These are phyloP conservation scores for Euphrasia arctica DNA, from an alignment of 305 asterid species.

Conservation along the genomic window DNA sequence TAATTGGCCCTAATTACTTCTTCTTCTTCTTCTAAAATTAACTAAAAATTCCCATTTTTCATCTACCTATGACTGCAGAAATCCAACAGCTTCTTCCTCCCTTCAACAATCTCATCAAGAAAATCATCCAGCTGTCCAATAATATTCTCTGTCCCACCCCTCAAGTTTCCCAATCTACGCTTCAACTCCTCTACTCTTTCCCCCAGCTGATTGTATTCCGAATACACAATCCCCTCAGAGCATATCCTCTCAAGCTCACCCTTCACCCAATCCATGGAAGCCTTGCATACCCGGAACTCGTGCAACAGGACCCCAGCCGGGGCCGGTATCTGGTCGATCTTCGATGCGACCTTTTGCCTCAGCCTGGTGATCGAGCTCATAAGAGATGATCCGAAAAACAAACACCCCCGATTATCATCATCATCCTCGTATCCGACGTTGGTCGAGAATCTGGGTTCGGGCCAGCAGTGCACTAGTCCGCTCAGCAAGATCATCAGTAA, in stretches of 20 bases:
- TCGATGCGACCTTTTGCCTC: conserved; percentile 49
- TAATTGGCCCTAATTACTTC: background rate
- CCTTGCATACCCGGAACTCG: conserved; percentile 41
- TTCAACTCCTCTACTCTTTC: conserved; percentile 42
- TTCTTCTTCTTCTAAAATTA: no score
- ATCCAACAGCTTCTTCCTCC: conserved; percentile 74
- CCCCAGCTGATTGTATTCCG: conserved; percentile 35
- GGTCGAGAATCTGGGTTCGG: conserved; percentile 43
- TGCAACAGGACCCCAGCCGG: conserved; percentile 46
- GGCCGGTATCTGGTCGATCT: conserved; percentile 43
- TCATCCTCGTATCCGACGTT: conserved; percentile 47
- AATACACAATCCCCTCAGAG: conserved; percentile 37
- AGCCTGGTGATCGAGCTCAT: conserved; percentile 64
- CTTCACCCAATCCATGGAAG: conserved; percentile 50
- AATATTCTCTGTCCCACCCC: conserved; percentile 49
- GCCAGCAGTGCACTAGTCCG: conserved; percentile 70
- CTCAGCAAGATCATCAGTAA: conserved; percentile 56
- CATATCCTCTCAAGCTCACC: conserved; percentile 46
- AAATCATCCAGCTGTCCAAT: conserved; percentile 74
- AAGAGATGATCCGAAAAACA: conserved; percentile 65
- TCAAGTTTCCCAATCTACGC: conserved; percentile 49
- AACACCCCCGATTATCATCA: conserved; percentile 30
- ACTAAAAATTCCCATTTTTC: no score
- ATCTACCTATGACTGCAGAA: conserved; percentile 69
- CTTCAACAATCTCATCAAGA: conserved; percentile 80